A percentile compares a stretch with the other conserved stretches of the same genome.
These are phyloP conservation scores for Podospora conica DNA, from an alignment of 495 filamentous ascomycete genomes.

Conservation along the genomic window DNA sequence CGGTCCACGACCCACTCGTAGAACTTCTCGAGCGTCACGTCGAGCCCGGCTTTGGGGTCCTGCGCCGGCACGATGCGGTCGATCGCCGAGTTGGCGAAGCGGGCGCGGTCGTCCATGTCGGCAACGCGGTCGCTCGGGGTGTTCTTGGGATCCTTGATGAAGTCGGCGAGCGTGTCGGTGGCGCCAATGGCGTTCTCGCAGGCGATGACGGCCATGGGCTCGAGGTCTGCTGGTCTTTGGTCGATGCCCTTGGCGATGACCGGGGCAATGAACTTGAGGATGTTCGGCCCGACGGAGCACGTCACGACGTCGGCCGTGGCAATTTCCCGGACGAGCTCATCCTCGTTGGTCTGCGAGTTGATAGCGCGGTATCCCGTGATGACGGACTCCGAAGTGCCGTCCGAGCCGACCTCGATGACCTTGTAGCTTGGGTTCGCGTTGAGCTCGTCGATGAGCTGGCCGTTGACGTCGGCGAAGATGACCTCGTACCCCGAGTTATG, in stretches of 20 bases:
- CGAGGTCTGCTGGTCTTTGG: conserved; percentile 55
- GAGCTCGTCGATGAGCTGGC: conserved; percentile 66
- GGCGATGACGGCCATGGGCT: conserved; percentile 84
- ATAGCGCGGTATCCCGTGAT: conserved; percentile 94
- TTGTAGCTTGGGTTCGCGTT: conserved; percentile 71
- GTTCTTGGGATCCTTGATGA: conserved; percentile 68
- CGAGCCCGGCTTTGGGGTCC: conserved; percentile 66
- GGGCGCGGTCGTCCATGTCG: conserved; percentile 57
- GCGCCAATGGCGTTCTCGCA: conserved; percentile 96
- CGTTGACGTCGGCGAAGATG: conserved; percentile 90
- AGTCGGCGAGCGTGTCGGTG: conserved; percentile 72
- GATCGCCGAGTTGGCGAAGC: conserved; percentile 94
- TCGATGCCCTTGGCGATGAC: conserved; percentile 89
- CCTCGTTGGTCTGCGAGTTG: conserved; percentile 80
- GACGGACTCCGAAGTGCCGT: conserved; percentile 71
- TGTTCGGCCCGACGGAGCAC: conserved; percentile 91
- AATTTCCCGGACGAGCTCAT: conserved; percentile 76
- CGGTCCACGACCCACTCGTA: conserved; percentile 96
- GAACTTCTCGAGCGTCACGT: conserved; percentile 96
- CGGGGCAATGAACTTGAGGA: conserved; percentile 92
- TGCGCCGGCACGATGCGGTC: conserved; percentile 95
- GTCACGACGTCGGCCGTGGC: conserved; percentile 82
- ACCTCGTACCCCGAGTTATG: conserved; percentile 86
- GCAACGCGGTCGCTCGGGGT: conserved; percentile 54
- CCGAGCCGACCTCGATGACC: conserved; percentile 86